Evolutionary conservation across 2,329 filamentous ascomycete species (phyloP).

Genomic region (Neoscytalidium dimidiatum): DNA sequence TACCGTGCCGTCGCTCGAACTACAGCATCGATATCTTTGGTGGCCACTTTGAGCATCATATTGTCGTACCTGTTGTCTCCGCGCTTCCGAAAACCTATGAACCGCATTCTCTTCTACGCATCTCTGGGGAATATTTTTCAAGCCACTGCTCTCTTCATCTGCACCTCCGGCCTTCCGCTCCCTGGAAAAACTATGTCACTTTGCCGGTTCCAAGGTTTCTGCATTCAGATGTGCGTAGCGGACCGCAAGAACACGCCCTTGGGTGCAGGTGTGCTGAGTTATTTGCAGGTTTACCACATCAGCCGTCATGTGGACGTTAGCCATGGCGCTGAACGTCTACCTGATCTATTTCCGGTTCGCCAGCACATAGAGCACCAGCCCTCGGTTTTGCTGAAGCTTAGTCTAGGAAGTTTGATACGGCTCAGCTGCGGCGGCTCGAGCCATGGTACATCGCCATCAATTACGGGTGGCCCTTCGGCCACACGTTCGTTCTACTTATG

Average conservation of each 20-base stretch:
- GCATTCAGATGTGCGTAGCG: constrained; percentile 76
- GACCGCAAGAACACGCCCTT: neutral
- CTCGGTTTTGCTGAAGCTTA: neutral
- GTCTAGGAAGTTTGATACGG: constrained; percentile 61
- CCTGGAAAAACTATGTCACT: constrained; percentile 54
- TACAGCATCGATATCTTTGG: neutral
- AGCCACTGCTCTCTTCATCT: constrained; percentile 75
- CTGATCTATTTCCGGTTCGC: constrained; percentile 68
- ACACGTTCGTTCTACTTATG: constrained; percentile 68
- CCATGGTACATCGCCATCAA: constrained; percentile 68
- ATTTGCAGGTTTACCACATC: constrained; percentile 70
- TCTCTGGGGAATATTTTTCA: constrained; percentile 78
- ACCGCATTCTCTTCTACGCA: constrained; percentile 82
- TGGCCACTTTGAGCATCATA: constrained; percentile 53
- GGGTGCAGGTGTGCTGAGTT: constrained; percentile 20
- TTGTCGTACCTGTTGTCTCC: constrained; percentile 66
- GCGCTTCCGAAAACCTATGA: constrained; percentile 82
- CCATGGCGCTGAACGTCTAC: constrained; percentile 84
- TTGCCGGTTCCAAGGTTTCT: constrained; percentile 75
- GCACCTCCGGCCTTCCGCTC: constrained; percentile 57
- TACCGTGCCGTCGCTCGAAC: neutral
- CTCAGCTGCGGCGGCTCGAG: constrained; percentile 68
- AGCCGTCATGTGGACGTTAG: constrained; percentile 74
- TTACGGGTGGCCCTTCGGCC: constrained; percentile 74
- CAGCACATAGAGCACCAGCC: neutral